Conservation (phyloP, 2,329 filamentous ascomycete species). For the Tolypocladium nubicola region DNA sequence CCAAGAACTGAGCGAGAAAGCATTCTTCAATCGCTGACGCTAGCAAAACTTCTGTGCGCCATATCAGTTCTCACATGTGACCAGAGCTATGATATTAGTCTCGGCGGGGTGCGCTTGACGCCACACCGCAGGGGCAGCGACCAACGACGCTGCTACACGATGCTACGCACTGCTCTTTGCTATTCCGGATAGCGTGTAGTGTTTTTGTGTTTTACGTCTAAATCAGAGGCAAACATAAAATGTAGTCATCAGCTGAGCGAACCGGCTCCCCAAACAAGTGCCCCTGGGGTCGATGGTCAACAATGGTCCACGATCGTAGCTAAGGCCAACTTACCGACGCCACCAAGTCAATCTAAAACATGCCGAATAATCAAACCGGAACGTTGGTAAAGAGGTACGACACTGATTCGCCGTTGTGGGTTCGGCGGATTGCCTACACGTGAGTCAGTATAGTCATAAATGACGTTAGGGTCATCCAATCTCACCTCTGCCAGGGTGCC, state of each 20-base stretch:
- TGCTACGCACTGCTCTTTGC: background rate
- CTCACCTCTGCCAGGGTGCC: conserved; percentile 60
- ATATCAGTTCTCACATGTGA: background rate
- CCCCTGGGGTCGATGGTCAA: background rate
- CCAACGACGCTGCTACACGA: background rate
- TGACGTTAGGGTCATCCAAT: background rate
- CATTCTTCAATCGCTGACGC: too few relatives aligned
- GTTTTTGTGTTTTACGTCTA: background rate
- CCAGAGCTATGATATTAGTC: background rate
- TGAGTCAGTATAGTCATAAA: conserved; percentile 1
- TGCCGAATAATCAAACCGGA: conserved; percentile 28
- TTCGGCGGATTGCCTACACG: conserved; percentile 50
- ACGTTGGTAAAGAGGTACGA: conserved; percentile 61
- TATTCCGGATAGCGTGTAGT: background rate
- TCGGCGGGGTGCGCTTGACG: background rate
- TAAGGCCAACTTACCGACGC: background rate
- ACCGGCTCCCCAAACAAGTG: background rate
- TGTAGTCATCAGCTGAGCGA: background rate
- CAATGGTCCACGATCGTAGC: background rate
- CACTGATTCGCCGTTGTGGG: conserved; percentile 55
- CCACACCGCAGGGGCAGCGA: background rate
- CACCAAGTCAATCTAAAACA: conserved; percentile 4
- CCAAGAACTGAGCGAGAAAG: background rate
- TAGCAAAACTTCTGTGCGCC: background rate
- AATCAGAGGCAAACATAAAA: background rate